A percentile compares a stretch with the other conserved stretches of the same genome.
Conservation (phyloP, 306 rosid species). For the Fragaria nilgerrensis region DNA sequence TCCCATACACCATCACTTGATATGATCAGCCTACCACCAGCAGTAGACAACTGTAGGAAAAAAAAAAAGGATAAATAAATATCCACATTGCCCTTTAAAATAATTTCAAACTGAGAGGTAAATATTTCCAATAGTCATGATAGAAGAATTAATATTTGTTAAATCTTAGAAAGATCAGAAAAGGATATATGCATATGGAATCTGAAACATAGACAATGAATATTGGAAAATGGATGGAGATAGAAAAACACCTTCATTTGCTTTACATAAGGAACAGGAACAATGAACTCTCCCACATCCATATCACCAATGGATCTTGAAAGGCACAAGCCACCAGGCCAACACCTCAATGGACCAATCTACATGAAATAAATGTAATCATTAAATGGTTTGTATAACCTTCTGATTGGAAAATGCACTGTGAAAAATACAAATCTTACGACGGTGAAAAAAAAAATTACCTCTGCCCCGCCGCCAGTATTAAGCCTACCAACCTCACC, state of each 20-base stretch:
- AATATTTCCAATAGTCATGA: background rate
- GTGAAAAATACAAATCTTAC: background rate
- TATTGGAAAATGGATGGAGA: slow-evolving; percentile 7
- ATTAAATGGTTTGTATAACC: background rate
- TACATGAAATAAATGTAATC: slow-evolving; percentile 20
- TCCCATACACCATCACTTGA: slow-evolving; percentile 99
- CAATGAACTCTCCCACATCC: slow-evolving; percentile 94
- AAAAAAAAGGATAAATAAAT: background rate
- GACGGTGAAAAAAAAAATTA: slow-evolving; percentile 20
- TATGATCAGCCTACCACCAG: slow-evolving; percentile 92
- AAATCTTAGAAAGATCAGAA: background rate
- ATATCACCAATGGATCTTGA: slow-evolving; percentile 95
- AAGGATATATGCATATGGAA: background rate
- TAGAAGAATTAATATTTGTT: background rate
- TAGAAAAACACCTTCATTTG: slow-evolving; percentile 82
- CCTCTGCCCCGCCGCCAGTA: slow-evolving; percentile 99
- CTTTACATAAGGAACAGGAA: slow-evolving; percentile 94
- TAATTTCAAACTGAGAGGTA: background rate
- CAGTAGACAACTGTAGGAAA: slow-evolving; percentile 68
- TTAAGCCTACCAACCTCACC: slow-evolving; percentile 98
- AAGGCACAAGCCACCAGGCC: slow-evolving; percentile 99
- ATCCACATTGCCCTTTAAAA: background rate
- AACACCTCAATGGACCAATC: slow-evolving; percentile 99
- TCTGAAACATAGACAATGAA: slow-evolving; percentile 1
- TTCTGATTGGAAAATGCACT: background rate